phyloP scores from a whole-genome alignment of 2,329 filamentous ascomycete genomes.

The Arthrobotrys entomopaga region DNA sequence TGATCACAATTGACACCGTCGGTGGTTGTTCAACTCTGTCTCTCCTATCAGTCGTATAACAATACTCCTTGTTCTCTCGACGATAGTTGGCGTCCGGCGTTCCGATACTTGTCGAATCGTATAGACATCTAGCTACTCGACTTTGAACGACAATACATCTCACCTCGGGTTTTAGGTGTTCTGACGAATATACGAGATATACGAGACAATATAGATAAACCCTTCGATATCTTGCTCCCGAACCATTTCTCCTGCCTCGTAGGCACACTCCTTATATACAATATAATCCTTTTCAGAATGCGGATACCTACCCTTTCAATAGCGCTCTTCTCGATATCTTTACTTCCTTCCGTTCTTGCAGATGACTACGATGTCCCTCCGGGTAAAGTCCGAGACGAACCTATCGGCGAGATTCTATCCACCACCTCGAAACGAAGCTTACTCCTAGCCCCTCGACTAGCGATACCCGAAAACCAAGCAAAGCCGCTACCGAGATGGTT shows the following conservation, averaged over 20 bases:
- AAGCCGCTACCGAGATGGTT: conserved; percentile 50
- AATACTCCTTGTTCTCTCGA: background rate
- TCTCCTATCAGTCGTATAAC: background rate
- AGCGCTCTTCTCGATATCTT: conserved; percentile 34
- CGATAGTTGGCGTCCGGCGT: background rate
- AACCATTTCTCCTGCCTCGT: background rate
- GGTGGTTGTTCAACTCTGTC: too few species aligned
- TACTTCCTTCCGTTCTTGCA: conserved; percentile 37
- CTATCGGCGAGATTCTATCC: conserved; percentile 16
- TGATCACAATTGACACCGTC: conserved; percentile 36
- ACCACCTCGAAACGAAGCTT: conserved; percentile 32
- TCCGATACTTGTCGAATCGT: background rate
- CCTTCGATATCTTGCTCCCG: background rate
- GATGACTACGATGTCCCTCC: conserved; percentile 29
- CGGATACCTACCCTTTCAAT: conserved; percentile 29
- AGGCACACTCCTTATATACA: background rate
- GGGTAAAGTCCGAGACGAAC: conserved; percentile 15
- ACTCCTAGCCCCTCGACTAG: background rate
- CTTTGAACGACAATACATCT: conserved; percentile 2
- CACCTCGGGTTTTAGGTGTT: conserved; percentile 13
- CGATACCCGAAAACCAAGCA: conserved; percentile 19
- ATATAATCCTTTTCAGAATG: conserved; percentile 30
- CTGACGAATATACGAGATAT: conserved; percentile 32
- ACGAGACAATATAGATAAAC: conserved; percentile 9
- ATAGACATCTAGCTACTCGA: conserved; percentile 17